Base-by-base conservation (phyloP, 106 monocot genomes). In the Triglochin maritima region DNA sequence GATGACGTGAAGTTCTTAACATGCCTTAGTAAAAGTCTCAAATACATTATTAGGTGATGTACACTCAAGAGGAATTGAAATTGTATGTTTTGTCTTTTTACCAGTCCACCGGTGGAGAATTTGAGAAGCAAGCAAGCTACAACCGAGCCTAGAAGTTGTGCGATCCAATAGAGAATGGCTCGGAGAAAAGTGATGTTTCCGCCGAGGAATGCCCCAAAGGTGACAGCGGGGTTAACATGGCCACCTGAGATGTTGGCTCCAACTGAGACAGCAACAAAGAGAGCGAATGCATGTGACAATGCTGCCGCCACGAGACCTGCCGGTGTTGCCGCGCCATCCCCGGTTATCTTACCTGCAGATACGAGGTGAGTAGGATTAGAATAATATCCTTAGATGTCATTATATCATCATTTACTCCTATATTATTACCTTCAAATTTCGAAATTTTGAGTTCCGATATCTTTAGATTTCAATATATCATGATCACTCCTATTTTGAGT, bases 191-290 rank as follows among this genome's bases (percentile, higher is more conserved):
- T 73, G 57, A 73, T 73, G 65, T 73, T 55, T n/a, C 73, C 73
- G 53, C 73, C 73, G 0, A 73, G 45, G 64, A 73, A 73, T 9
- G 73, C 73, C 5, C 73, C 73, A 49, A 73, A 73, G 44, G 73
- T 73, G 46, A 73, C 73, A 6, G 73, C 73, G 9, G 73, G 73
- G 46, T 73, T 73, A 46, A 73, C 73, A 56, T 73, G 73, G 3
- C 73, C 73, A 7, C 73, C 73, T 15, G 73, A 73, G 47, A 73
- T 65, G 65, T 73, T 73, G 44, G 73, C 73, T 0, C 73, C 73
- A 4, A 73, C 73, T 9, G 73, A 64, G 55, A 73, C 64, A 14
- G 73, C 73, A 4, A 73, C 73, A 17, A 73, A 64, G 47, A 73
- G 73, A 51, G 73, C 73, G 6, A 73, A 62, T 44, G 73, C 73